Conservation (phyloP, 495 filamentous ascomycete species). For the Trichoderma parareesei region DNA sequence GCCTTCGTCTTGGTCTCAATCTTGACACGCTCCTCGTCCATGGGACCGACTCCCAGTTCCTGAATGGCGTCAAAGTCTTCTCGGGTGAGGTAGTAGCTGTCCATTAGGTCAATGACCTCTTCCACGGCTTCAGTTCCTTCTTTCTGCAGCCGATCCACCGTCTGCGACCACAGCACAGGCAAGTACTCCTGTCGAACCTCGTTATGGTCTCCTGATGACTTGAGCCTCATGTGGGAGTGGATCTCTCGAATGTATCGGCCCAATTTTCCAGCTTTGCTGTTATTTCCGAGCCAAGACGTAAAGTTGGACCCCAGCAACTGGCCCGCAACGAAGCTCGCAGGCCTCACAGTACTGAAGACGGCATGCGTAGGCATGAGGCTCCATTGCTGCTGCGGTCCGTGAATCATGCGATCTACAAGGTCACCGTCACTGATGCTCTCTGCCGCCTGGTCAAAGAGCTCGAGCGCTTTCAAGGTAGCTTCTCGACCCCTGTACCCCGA, state of each 20-base stretch:
- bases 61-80: constrained; percentile 91
- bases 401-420: constrained; percentile 95
- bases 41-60: constrained; percentile 82
- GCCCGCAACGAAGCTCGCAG: constrained; percentile 84
- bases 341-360: constrained; percentile 89
- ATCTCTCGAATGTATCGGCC: constrained; percentile 85
- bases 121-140: constrained; percentile 69
- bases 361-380: constrained; percentile 95
- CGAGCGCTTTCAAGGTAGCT: constrained; percentile 67
- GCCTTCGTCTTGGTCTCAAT: constrained; percentile 80
- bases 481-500: constrained; percentile 50
- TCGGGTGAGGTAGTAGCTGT: constrained; percentile 91
- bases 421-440: constrained; percentile 96
- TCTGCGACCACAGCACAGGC: constrained; percentile 74
- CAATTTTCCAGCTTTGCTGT: constrained; percentile 84
- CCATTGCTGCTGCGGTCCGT: constrained; percentile 97
- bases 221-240: constrained; percentile 92
- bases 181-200: constrained; percentile 93
- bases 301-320: constrained; percentile 58
- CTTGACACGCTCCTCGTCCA: constrained; percentile 63
- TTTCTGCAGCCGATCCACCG: constrained; percentile 60
- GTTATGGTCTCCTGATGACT: constrained; percentile 82
- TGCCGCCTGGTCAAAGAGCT: constrained; percentile 78
- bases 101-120: constrained; percentile 82
- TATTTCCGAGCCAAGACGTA: constrained; percentile 88